These are phyloP conservation scores for Warburgia ugandensis DNA, from an alignment of 164 flowering plant genomes.

Conservation along the genomic window DNA sequence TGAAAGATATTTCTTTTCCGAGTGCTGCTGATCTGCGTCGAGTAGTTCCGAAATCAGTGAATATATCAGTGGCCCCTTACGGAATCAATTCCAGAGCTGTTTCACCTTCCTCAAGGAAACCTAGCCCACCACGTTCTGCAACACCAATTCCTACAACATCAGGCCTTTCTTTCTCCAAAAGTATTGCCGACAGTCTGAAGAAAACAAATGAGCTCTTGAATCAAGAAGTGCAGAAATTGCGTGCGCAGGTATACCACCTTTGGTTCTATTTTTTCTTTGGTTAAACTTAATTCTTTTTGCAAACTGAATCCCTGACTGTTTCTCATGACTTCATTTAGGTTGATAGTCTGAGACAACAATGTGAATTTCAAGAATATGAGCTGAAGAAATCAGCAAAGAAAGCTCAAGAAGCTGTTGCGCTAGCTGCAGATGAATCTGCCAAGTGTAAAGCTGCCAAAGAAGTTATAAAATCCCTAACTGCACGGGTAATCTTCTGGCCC, in stretches of 20 bases:
- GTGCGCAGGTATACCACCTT: conserved; percentile 52
- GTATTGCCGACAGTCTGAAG: conserved; percentile 83
- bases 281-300: conserved; percentile 3
- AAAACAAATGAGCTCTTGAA: conserved; percentile 92
- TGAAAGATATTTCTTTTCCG: conserved; percentile 57
- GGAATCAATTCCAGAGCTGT: conserved; percentile 81
- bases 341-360: conserved; percentile 64
- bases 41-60: conserved; percentile 52
- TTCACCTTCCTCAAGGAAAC: conserved; percentile 86
- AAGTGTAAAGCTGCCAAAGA: conserved; percentile 94
- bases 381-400: conserved; percentile 71
- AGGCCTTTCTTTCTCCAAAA: conserved; percentile 88
- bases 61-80: conserved; percentile 37
- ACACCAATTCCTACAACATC: conserved; percentile 89
- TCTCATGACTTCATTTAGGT: conserved; percentile 44
- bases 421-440: conserved; percentile 91
- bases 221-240: conserved; percentile 84
- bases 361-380: conserved; percentile 83
- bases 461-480: conserved; percentile 88
- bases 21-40: conserved; percentile 44
- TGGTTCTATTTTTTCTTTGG: conserved; percentile 2
- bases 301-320: conserved; percentile 6
- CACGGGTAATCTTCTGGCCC: conserved; percentile 50
- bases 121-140: conserved; percentile 96
- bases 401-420: conserved; percentile 70